phyloP scores from a whole-genome alignment of 805 yeast species.

The Schizosaccharomyces lindneri region DNA sequence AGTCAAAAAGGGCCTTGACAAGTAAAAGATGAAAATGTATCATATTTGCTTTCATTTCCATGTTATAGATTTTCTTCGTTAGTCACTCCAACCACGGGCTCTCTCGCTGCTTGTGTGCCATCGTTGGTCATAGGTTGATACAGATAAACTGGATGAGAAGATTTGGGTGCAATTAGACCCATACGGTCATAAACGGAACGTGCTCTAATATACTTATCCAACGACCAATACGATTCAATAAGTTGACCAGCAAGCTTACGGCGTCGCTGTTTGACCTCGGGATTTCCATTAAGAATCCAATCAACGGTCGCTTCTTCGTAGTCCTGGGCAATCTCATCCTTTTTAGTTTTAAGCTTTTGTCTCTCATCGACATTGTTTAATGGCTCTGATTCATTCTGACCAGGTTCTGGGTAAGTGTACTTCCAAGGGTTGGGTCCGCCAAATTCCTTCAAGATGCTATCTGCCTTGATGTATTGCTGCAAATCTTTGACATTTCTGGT shows the following conservation, averaged over 20 bases:
- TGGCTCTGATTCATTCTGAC: constrained; percentile 28
- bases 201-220: constrained; percentile 67
- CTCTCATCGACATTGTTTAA: constrained; percentile 20
- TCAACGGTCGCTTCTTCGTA: constrained; percentile 41
- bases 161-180: constrained; percentile 26
- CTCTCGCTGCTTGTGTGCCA: background rate
- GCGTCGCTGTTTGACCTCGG: constrained; percentile 24
- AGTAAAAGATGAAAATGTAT: background rate
- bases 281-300: constrained; percentile 34
- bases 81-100: background rate
- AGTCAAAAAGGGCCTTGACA: background rate
- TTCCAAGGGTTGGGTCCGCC: constrained; percentile 50
- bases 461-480: constrained; percentile 29
- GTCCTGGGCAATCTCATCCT: constrained; percentile 27
- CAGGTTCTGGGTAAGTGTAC: constrained; percentile 37
- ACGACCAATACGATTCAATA: constrained; percentile 33
- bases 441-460: constrained; percentile 38
- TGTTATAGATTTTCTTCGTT: background rate
- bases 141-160: background rate
- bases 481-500: constrained; percentile 49
- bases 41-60: background rate
- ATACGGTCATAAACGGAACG: constrained; percentile 57
- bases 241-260: constrained; percentile 27
- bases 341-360: constrained; percentile 22
- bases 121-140: background rate